A percentile compares a stretch with the other conserved stretches of the same genome.
phyloP scores from a whole-genome alignment of 768 basidiomycete species.

The Phylloporus scabripes region DNA sequence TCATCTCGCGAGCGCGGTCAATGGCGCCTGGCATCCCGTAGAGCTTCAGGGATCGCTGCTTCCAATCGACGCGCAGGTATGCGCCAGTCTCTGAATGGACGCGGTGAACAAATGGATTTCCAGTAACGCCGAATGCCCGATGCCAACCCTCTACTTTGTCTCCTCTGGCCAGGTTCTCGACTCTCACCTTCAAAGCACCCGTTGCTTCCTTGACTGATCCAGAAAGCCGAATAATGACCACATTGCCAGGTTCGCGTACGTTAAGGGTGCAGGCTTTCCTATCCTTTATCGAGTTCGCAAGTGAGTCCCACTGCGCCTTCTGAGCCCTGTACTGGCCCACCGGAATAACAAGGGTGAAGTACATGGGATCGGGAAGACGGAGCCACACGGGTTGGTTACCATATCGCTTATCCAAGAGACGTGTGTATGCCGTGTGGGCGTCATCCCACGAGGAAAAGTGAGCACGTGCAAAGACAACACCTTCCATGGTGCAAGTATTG shows the following conservation, averaged over 20 bases:
- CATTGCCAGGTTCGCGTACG: constrained; percentile 21
- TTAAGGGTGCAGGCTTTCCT: constrained; percentile 34
- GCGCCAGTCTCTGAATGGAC: constrained; percentile 37
- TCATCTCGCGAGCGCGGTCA: constrained; percentile 37
- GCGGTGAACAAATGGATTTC: constrained; percentile 31
- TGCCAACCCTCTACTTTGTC: constrained; percentile 51
- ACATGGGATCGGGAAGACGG: constrained; percentile 43
- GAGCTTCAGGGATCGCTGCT: constrained; percentile 38
- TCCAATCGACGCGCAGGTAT: constrained; percentile 43
- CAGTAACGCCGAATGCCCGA: constrained; percentile 30
- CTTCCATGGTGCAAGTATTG: constrained; percentile 22
- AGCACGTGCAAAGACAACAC: constrained; percentile 34
- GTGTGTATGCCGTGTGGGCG: constrained; percentile 37
- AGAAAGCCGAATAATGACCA: constrained; percentile 38
- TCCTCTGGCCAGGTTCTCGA: constrained; percentile 50
- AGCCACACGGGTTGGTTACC: constrained; percentile 34
- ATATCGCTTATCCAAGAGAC: constrained; percentile 32
- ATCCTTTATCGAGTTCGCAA: constrained; percentile 34
- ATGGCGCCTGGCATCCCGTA: constrained; percentile 40
- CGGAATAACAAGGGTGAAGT: constrained; percentile 47
- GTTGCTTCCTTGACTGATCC: constrained; percentile 50
- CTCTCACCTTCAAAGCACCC: constrained; percentile 54
- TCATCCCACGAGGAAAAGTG: constrained; percentile 47
- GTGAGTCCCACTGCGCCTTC: constrained; percentile 42
- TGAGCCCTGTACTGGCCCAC: constrained; percentile 48